Evolutionary conservation across 2,329 filamentous ascomycete species (phyloP), one percentile per base, ranked within the genome.

Genomic region (Cadophora sp.): DNA sequence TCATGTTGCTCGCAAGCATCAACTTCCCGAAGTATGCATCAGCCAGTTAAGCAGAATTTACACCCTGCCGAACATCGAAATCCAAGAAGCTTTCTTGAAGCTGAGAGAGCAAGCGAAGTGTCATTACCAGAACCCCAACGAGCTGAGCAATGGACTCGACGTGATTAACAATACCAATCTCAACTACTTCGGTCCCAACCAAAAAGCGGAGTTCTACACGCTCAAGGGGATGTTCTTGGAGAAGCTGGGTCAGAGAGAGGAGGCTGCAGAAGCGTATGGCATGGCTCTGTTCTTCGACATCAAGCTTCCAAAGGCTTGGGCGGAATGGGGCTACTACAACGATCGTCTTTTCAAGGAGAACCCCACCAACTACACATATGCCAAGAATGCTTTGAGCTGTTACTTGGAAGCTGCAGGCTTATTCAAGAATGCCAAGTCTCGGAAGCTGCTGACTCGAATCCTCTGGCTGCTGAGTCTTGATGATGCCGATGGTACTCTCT

Each of bases 151-250:
- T 76, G 96, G 96, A 1, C 79, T 99, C 71, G 96, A 99, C 76
- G 96, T 99, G 2, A 99, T 99, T 79, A 99, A 99, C 80, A 99
- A 99, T 74, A 99, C 96, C 43, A 99, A 99, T 74, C 87, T 99
- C 66, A 97, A 97, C 79, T 99, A 99, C 82, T 99, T 99, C 79
- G 96, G 94, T 69, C 87, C 91, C 3, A 91, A 94, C 75, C 96
- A 99, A 79, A 99, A 99, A 81, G 96, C 96, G 9, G 96, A 99
- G 78, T 99, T 99, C 81, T 99, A 97, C 83, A 99, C 96, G 0
- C 86, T 99, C 63, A 99, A 99, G 85, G 96, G 96, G 69, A 99
- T 99, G 96, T 99, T 99, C 84, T 83, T 98, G 53, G 96, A 96
- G 77, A 97, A 97, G 79, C 85, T 99, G 11, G 90, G 90, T 65